phyloP scores from a whole-genome alignment of 208 protist species.

The Tritrichomonas foetus region DNA sequence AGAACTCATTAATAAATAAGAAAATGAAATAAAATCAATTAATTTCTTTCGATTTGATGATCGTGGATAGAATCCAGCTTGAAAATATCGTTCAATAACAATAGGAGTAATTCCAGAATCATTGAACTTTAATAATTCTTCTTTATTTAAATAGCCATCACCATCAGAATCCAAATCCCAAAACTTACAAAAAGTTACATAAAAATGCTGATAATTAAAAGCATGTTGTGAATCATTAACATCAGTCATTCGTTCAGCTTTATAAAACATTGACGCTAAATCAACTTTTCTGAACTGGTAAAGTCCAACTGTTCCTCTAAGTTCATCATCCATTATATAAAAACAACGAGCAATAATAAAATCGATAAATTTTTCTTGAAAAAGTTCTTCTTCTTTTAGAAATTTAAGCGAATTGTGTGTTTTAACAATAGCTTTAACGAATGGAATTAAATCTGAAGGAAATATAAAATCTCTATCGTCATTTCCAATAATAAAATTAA shows the following conservation, averaged over 20 bases:
- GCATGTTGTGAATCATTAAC: constrained; percentile 6
- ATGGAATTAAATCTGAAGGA: not conserved
- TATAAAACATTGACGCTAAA: not conserved
- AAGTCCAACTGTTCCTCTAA: not conserved
- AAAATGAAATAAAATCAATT: not conserved
- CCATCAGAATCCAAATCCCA: constrained; percentile 21
- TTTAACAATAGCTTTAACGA: not conserved
- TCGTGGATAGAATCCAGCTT: not conserved
- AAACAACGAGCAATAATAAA: constrained; percentile 9
- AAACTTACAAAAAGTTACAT: constrained; percentile 31
- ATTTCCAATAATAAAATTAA: not conserved
- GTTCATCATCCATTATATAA: constrained; percentile 9
- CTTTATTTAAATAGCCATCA: not conserved
- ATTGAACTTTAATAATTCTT: constrained; percentile 27
- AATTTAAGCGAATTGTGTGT: constrained; percentile 1
- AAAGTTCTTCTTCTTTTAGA: not conserved
- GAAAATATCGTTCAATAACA: not conserved
- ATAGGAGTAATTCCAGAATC: not conserved
- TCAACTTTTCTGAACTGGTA: not conserved
- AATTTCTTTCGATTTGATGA: no score
- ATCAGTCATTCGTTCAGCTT: not conserved
- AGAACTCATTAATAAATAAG: not conserved
- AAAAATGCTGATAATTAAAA: constrained; percentile 36
- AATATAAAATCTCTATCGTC: not conserved
- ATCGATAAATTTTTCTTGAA: constrained; percentile 25